A percentile compares a stretch with the other conserved stretches of the same genome.
Evolutionary conservation across 306 rosid species (phyloP).

Genomic region (Cajanus cajan): DNA sequence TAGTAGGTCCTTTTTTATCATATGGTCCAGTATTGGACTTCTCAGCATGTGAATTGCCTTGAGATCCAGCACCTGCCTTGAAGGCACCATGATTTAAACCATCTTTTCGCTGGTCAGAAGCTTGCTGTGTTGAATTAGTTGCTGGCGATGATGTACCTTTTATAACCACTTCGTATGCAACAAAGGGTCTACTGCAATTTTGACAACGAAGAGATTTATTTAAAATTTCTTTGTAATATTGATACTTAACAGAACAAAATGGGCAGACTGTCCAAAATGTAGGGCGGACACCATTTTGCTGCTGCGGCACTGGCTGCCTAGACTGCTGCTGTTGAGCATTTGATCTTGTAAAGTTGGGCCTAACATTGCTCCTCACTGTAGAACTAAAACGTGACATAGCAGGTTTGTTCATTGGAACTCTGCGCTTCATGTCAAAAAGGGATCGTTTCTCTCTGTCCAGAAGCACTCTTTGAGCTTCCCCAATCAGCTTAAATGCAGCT

Average conservation of each 20-base stretch:
- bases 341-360: conserved; percentile 39
- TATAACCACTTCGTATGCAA: conserved; percentile 51
- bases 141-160: conserved; percentile 43
- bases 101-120: conserved; percentile 45
- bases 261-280: conserved; percentile 95
- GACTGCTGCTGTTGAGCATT: conserved; percentile 35
- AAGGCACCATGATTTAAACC: conserved; percentile 26
- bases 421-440: conserved; percentile 60
- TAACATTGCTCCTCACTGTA: conserved; percentile 40
- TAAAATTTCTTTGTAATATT: conserved; percentile 61
- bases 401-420: conserved; percentile 35
- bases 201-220: conserved; percentile 75
- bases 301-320: conserved; percentile 19
- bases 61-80: conserved; percentile 46
- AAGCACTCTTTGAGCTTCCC: conserved; percentile 85
- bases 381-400: conserved; percentile 30
- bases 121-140: conserved; percentile 46
- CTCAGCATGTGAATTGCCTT: conserved; percentile 36
- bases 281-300: conserved; percentile 38
- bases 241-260: conserved; percentile 70
- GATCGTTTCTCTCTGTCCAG: conserved; percentile 65
- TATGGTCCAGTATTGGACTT: conserved; percentile 35
- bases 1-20: conserved; percentile 25
- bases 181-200: conserved; percentile 54
- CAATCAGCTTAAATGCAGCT: conserved; percentile 91